Conservation (phyloP, 2,329 filamentous ascomycete species). For the Tolypocladium capitatum region DNA sequence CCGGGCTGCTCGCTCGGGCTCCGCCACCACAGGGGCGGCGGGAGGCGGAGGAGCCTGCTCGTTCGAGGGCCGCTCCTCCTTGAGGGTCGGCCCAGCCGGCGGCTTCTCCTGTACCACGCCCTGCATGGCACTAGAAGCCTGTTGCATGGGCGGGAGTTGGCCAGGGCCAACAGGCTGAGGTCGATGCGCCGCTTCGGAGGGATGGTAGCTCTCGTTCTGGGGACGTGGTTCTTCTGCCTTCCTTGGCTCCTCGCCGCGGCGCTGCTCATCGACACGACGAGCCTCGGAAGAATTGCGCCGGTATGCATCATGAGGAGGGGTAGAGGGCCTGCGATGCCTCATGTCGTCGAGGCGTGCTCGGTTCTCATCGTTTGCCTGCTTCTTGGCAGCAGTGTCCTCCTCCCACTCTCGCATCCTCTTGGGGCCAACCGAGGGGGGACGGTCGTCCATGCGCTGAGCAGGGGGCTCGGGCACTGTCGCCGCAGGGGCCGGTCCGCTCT, state of each 20-base stretch:
- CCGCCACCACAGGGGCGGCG: conserved; percentile 40
- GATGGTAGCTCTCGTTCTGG: conserved; percentile 69
- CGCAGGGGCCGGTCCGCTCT: conserved; percentile 33
- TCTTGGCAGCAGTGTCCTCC: conserved; percentile 65
- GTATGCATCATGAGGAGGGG: conserved; percentile 55
- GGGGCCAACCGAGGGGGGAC: conserved; percentile 64
- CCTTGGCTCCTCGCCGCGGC: conserved; percentile 44
- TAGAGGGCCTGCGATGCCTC: conserved; percentile 64
- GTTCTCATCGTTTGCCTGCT: conserved; percentile 77
- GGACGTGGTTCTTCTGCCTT: conserved; percentile 51
- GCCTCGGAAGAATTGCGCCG: conserved; percentile 68
- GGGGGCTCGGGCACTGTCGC: conserved; percentile 49
- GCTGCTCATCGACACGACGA: conserved; percentile 50
- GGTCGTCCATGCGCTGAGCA: conserved; percentile 47
- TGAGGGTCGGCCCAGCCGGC: conserved; percentile 21
- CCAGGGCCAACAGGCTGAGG: conserved; percentile 33
- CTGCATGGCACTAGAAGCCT: conserved; percentile 41
- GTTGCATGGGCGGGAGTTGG: conserved; percentile 51
- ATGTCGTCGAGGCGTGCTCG: conserved; percentile 78
- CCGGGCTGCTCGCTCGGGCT: conserved; percentile 70
- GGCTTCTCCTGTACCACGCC: conserved; percentile 37
- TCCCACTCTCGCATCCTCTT: conserved; percentile 94
- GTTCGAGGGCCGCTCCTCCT: conserved; percentile 45
- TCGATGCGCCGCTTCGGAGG: conserved; percentile 85
- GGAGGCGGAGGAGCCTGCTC: conserved; percentile 29